A percentile compares a stretch with the other conserved stretches of the same genome.
Conservation (phyloP, 2,329 filamentous ascomycete species). For the Rhynchosporium graminicola region DNA sequence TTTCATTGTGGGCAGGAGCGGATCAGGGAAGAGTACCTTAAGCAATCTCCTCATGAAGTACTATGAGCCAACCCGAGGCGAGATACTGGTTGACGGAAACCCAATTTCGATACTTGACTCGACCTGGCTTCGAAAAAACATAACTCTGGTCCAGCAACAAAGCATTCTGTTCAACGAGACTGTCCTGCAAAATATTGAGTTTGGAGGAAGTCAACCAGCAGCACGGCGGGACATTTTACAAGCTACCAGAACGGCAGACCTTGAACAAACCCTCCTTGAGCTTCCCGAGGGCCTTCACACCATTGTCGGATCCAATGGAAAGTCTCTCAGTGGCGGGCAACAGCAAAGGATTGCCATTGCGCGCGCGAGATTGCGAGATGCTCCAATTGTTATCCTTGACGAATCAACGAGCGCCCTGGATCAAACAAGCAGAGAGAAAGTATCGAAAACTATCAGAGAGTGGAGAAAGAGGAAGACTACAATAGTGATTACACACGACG, state of each 20-base stretch:
- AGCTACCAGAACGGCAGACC: slow-evolving; percentile 66
- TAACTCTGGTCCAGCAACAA: slow-evolving; percentile 81
- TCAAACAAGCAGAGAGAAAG: slow-evolving; percentile 62
- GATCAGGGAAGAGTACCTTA: slow-evolving; percentile 90
- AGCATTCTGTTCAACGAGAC: slow-evolving; percentile 81
- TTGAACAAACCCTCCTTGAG: slow-evolving; percentile 65
- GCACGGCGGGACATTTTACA: slow-evolving; percentile 56
- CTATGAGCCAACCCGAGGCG: slow-evolving; percentile 66
- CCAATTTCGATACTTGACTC: slow-evolving; percentile 62
- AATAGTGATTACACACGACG: slow-evolving; percentile 90
- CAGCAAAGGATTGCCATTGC: slow-evolving; percentile 80
- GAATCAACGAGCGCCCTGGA: slow-evolving; percentile 88
- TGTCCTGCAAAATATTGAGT: slow-evolving; percentile 73
- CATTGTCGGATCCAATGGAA: slow-evolving; percentile 67
- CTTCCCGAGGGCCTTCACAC: slow-evolving; percentile 75
- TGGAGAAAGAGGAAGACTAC: slow-evolving; percentile 86
- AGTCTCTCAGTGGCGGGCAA: slow-evolving; percentile 79
- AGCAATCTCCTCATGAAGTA: slow-evolving; percentile 78
- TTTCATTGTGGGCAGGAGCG: slow-evolving; percentile 83
- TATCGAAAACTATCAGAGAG: slow-evolving; percentile 73
- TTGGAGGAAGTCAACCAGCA: slow-evolving; percentile 61
- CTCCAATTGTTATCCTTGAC: slow-evolving; percentile 81
- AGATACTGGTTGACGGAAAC: slow-evolving; percentile 68
- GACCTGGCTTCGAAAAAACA: slow-evolving; percentile 73
- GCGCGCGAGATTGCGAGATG: slow-evolving; percentile 73